phyloP scores from a whole-genome alignment of 2,329 filamentous ascomycete species.

The Trichoderma cornu-damae region DNA sequence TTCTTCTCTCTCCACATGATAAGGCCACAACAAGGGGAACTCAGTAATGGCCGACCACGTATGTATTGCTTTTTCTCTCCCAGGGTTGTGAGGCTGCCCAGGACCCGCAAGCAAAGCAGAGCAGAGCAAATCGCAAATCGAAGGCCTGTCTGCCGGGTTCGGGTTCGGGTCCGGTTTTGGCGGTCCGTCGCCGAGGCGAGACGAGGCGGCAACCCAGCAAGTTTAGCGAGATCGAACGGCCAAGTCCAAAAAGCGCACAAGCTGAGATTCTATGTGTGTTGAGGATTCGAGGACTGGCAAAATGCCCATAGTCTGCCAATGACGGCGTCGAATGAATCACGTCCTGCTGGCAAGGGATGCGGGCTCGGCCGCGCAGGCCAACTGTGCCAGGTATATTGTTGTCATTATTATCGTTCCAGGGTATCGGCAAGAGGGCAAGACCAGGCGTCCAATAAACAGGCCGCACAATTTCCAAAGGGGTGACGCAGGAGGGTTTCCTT shows the following conservation, averaged over 20 bases:
- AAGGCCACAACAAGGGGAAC: too few relatives aligned
- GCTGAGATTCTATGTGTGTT: background rate
- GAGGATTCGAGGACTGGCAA: too few relatives aligned
- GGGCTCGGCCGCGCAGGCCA: slow-evolving; percentile 3
- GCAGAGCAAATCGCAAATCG: too few relatives aligned
- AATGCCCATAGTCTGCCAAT: background rate
- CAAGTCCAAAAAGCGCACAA: background rate
- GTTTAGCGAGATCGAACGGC: background rate
- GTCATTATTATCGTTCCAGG: background rate
- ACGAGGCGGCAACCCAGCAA: background rate
- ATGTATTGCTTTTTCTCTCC: background rate
- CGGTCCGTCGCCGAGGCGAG: background rate
- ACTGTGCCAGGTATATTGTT: slow-evolving; percentile 7
- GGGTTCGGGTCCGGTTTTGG: background rate
- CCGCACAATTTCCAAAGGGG: background rate
- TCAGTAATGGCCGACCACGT: background rate
- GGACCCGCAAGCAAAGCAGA: too few relatives aligned
- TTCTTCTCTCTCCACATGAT: background rate
- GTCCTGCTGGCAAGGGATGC: background rate
- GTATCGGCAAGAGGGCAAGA: background rate
- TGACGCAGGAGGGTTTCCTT: slow-evolving; percentile 4
- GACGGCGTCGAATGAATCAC: background rate
- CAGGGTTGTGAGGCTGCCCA: background rate
- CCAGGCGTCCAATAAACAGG: slow-evolving; percentile 1
- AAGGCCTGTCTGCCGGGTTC: background rate